Evolutionary conservation across 345 rosid genomes (phyloP), one percentile per base, ranked within the genome.

Genomic region (Zanthoxylum bungeanum): DNA sequence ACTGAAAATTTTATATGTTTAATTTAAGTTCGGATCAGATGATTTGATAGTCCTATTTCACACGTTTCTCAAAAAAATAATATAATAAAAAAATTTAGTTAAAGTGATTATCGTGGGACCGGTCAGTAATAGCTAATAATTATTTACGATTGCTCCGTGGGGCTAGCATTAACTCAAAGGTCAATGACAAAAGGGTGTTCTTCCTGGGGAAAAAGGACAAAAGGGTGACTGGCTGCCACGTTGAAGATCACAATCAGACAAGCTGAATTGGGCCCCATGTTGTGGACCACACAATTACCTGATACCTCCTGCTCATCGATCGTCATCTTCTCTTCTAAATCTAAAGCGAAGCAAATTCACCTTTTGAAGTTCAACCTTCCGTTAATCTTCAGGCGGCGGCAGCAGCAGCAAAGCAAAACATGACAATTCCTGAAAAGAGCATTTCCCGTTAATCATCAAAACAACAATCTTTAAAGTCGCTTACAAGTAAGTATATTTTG

Each of bases 161-260:
- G 21, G 0, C 28, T 40, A 57, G 19, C 52, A 57, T 25, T 10
- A n/a, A 34, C 42, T 42, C 42, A 1, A n/a, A 6, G 19, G 47
- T 14, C 47, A 14, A 14, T 5, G 64, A 69, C 64, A 56, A 57
- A 57, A 42, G 0, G 22, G 24, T 69, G 55, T n/a, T n/a, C n/a
- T n/a, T n/a, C n/a, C n/a, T n/a, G n/a, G n/a, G n/a, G n/a, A n/a
- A n/a, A n/a, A n/a, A 14, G 10, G 64, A 69, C 64, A 56, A 57
- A 57, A 42, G 0, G 22, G 24, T 69, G 55, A 69, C 42, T 40
- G 21, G 73, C 14, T 3, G 21, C 55, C 64, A 69, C 73, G 73
- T 69, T 19, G 36, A 9, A 57, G 12, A 28, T 40, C 7, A 7
- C 22, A 27, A 69, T 42, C 73, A 57, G 55, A 68, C 63, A 56